These are phyloP conservation scores for Cladophialophora psammophila DNA, from an alignment of 2,329 filamentous ascomycete genomes.

Conservation along the genomic window DNA sequence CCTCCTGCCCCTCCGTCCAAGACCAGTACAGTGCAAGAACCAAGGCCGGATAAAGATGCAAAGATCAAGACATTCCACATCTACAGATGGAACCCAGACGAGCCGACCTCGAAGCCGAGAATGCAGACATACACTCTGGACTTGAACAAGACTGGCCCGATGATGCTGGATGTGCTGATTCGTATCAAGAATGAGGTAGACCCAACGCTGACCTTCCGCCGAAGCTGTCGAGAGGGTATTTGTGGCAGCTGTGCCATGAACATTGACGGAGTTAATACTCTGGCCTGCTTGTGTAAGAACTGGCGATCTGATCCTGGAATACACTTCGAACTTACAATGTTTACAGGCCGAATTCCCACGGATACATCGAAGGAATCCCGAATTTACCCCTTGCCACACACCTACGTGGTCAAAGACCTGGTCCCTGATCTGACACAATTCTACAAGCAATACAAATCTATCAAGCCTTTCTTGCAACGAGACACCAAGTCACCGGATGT, in stretches of 20 bases:
- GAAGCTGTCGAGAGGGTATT: slow-evolving; percentile 97
- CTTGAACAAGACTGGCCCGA: slow-evolving; percentile 98
- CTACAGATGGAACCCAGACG: slow-evolving; percentile 98
- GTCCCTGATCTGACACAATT: slow-evolving; percentile 97
- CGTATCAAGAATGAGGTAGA: slow-evolving; percentile 99
- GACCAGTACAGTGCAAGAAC: slow-evolving; percentile 68
- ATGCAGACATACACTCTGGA: slow-evolving; percentile 97
- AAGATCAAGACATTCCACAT: slow-evolving; percentile 95
- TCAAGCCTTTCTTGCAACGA: slow-evolving; percentile 97
- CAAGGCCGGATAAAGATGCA: slow-evolving; percentile 63
- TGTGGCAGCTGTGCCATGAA: slow-evolving; percentile 99
- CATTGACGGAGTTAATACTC: slow-evolving; percentile 97
- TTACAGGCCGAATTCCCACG: slow-evolving; percentile 85
- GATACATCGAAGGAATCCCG: slow-evolving; percentile 82
- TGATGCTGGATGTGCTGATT: slow-evolving; percentile 96
- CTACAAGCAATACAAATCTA: slow-evolving; percentile 99
- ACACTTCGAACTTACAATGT: slow-evolving; percentile 22
- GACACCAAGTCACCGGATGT: slow-evolving; percentile 84
- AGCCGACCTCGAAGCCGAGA: slow-evolving; percentile 86
- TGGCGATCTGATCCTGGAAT: slow-evolving; percentile 12
- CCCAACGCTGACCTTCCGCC: slow-evolving; percentile 92
- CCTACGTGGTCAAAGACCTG: slow-evolving; percentile 98
- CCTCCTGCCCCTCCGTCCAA: slow-evolving; percentile 57
- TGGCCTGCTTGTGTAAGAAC: slow-evolving; percentile 94
- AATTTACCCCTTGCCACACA: slow-evolving; percentile 98